A percentile compares a stretch with the other conserved stretches of the same genome.
Conservation (phyloP, 2,329 filamentous ascomycete species). For the Knufia petricola region DNA sequence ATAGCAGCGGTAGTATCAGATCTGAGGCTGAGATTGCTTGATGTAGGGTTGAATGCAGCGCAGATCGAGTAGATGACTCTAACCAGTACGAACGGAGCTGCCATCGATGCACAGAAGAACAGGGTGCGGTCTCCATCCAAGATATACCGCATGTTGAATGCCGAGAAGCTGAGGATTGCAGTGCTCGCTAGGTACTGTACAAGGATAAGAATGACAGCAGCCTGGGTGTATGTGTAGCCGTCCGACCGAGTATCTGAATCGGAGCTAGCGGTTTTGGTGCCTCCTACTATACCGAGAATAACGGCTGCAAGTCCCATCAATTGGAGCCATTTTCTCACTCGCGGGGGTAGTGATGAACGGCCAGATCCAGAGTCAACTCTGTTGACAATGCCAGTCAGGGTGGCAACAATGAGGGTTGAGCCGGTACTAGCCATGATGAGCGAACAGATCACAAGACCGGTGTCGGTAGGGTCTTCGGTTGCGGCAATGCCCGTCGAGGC, state of each 20-base stretch:
- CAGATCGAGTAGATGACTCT: slow-evolving; percentile 42
- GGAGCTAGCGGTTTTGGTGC: slow-evolving; percentile 27
- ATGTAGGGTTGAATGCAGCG: slow-evolving; percentile 33
- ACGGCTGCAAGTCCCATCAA: slow-evolving; percentile 27
- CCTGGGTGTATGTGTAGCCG: slow-evolving; percentile 31
- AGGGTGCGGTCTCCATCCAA: slow-evolving; percentile 39
- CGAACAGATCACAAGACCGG: slow-evolving; percentile 32
- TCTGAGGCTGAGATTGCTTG: slow-evolving; percentile 35
- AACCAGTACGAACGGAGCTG: slow-evolving; percentile 42
- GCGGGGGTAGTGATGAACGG: slow-evolving; percentile 19
- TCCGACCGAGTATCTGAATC: slow-evolving; percentile 25
- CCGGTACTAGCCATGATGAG: slow-evolving; percentile 40
- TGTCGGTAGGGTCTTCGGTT: slow-evolving; percentile 33
- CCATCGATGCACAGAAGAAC: slow-evolving; percentile 34
- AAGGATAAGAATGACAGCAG: slow-evolving; percentile 36
- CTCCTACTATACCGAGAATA: slow-evolving; percentile 38
- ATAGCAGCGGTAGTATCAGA: slow-evolving; percentile 27
- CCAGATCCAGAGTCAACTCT: slow-evolving; percentile 25
- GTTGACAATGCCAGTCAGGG: slow-evolving; percentile 37
- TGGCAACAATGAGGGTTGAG: slow-evolving; percentile 40
- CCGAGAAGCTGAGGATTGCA: slow-evolving; percentile 25
- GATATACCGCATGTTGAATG: slow-evolving; percentile 26
- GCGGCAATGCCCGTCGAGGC: slow-evolving; percentile 42
- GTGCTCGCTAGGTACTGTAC: slow-evolving; percentile 32
- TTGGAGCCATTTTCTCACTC: slow-evolving; percentile 26